Percentiles rank a stretch among this genome's conserved stretches.
Conservation (phyloP, 495 filamentous ascomycete genomes). For the Rhypophila decipiens region DNA sequence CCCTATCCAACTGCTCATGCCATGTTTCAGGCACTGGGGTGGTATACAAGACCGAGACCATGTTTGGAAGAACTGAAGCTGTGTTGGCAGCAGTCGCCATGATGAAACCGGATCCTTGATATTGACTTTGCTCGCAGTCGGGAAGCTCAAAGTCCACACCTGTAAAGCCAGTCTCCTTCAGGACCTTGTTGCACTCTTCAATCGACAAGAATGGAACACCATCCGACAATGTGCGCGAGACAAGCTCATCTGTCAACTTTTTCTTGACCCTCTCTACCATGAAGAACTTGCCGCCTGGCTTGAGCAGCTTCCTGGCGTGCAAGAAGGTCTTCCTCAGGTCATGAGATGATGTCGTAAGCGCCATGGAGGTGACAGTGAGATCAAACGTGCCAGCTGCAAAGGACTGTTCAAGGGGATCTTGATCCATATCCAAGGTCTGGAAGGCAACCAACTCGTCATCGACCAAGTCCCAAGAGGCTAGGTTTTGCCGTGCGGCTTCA, state of each 20-base stretch:
- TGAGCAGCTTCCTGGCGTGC: constrained; percentile 28
- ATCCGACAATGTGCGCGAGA: constrained; percentile 33
- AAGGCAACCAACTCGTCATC: constrained; percentile 33
- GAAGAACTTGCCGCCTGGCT: constrained; percentile 34
- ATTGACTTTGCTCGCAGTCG: background rate
- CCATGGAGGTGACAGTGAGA: constrained; percentile 47
- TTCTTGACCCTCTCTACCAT: constrained; percentile 30
- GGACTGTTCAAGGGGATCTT: constrained; percentile 31
- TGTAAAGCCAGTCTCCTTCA: constrained; percentile 34
- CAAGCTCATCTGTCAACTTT: constrained; percentile 18
- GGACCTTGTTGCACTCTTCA: constrained; percentile 30
- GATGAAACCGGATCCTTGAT: background rate
- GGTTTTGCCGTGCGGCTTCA: constrained; percentile 34
- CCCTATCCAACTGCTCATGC: background rate
- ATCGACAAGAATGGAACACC: constrained; percentile 34
- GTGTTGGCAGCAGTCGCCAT: background rate
- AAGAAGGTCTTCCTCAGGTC: constrained; percentile 23
- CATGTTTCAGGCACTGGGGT: background rate
- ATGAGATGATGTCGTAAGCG: constrained; percentile 36
- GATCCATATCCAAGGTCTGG: constrained; percentile 39
- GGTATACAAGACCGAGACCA: background rate
- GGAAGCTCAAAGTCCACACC: constrained; percentile 31
- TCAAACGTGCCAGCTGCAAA: constrained; percentile 43
- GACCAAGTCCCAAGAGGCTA: constrained; percentile 17
- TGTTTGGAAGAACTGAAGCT: background rate